A percentile compares a stretch with the other conserved stretches of the same genome.
These are phyloP conservation scores for Boechera divaricarpa DNA, from an alignment of 345 rosid species.

Conservation along the genomic window DNA sequence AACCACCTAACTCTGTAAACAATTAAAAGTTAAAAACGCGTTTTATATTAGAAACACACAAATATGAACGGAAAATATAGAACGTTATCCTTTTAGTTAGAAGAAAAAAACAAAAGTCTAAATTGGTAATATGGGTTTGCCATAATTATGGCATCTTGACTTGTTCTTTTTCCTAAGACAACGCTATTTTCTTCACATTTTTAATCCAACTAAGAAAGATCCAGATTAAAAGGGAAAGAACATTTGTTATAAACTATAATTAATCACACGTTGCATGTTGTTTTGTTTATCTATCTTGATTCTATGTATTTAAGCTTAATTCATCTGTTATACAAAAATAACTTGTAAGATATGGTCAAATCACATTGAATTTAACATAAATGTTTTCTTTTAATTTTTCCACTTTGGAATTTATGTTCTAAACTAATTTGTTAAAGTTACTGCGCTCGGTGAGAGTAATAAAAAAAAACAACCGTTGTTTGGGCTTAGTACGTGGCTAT, in stretches of 20 bases:
- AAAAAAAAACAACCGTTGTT: slow-evolving; percentile 9
- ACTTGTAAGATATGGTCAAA: slow-evolving; percentile 23
- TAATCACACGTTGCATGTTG: slow-evolving; percentile 13
- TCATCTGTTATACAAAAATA: slow-evolving; percentile 3
- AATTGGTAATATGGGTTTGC: slow-evolving; percentile 25
- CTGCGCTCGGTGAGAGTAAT: background rate
- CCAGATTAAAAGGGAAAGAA: slow-evolving; percentile 7
- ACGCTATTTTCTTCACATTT: slow-evolving; percentile 7
- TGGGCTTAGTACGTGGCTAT: slow-evolving; percentile 34
- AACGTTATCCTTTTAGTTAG: background rate
- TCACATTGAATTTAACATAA: slow-evolving; percentile 27
- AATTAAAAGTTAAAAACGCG: slow-evolving; percentile 21
- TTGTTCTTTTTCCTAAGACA: slow-evolving; percentile 37
- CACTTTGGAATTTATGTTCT: background rate
- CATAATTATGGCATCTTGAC: slow-evolving; percentile 37
- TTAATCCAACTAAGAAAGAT: slow-evolving; percentile 19
- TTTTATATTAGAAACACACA: background rate
- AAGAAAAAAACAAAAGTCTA: background rate
- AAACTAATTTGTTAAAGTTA: slow-evolving; percentile 16
- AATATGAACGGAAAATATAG: background rate
- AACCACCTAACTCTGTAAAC: slow-evolving; percentile 35
- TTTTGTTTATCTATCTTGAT: background rate
- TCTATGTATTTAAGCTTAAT: slow-evolving; percentile 21
- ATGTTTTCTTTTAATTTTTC: background rate
- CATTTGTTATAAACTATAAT: background rate